These are phyloP conservation scores for Cytidiella melzeri DNA, from an alignment of 768 basidiomycete genomes.

Conservation along the genomic window DNA sequence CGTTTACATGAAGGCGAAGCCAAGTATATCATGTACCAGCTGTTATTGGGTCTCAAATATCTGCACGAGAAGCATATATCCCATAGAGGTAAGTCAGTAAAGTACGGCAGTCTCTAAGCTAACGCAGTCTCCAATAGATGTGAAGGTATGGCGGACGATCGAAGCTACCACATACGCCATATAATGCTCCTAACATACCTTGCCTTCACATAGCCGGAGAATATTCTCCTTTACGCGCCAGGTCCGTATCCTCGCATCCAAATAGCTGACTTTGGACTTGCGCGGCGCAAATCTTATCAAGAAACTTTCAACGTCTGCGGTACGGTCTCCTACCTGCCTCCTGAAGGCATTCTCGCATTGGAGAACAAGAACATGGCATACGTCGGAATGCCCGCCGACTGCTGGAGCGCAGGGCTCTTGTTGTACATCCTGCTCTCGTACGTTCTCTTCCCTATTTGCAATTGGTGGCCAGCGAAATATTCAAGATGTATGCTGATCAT, in stretches of 20 bases:
- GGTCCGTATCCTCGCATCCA: slow-evolving; percentile 81
- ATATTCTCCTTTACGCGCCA: slow-evolving; percentile 71
- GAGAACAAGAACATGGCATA: slow-evolving; percentile 72
- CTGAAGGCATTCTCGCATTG: slow-evolving; percentile 76
- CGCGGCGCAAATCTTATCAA: slow-evolving; percentile 71
- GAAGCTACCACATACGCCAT: neutral
- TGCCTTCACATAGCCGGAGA: slow-evolving; percentile 61
- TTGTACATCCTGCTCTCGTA: slow-evolving; percentile 82
- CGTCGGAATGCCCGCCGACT: slow-evolving; percentile 80
- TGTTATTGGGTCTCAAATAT: slow-evolving; percentile 65
- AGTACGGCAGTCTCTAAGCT: neutral
- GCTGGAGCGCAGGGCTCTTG: slow-evolving; percentile 82
- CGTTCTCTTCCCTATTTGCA: slow-evolving; percentile 24
- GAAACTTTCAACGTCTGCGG: slow-evolving; percentile 83
- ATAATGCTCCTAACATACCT: neutral
- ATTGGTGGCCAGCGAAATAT: too few relatives aligned
- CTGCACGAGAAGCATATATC: slow-evolving; percentile 68
- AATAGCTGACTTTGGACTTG: slow-evolving; percentile 84
- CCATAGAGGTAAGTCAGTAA: slow-evolving; percentile 56
- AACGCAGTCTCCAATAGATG: neutral
- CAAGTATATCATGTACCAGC: slow-evolving; percentile 79
- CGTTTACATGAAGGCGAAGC: slow-evolving; percentile 73
- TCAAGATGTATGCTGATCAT: too few relatives aligned
- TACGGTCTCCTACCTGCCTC: slow-evolving; percentile 82
- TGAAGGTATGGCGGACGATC: neutral